Evolutionary conservation across 2,329 filamentous ascomycete genomes (phyloP), one percentile per base, ranked within the genome.

Genomic region (Sporothrix pseudoabietina): DNA sequence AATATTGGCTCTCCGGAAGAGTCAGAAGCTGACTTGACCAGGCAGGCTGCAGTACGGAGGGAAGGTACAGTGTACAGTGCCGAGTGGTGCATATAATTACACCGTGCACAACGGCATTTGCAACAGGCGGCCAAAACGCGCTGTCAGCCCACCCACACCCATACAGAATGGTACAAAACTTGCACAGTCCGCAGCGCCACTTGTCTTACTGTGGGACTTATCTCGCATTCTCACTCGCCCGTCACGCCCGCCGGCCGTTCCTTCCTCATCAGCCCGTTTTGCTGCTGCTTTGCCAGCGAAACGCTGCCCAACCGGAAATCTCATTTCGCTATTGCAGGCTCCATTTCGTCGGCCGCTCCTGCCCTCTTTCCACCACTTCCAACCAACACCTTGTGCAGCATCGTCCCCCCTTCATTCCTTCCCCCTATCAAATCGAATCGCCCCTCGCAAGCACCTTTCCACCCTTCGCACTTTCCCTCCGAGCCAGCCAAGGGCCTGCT

Each of bases 231-330:
- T 55, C 39, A 47, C 32, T 69, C 54, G n/a, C 47, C 22, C 30
- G 26, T 47, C 30, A 35, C 71, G 14, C 39, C 39, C 59, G 59
- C 59, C 61, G 61, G 30, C 59, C 61, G 61, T 47, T 66, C 39
- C 61, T 44, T 66, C 61, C 39, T 19, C 44, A 19, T 66, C 61
- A 63, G 35, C 61, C 52, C 52, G 47, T 72, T 72, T 69, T n/a
- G 71, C 71, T 57, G 9, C 44, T 71, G n/a, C 39, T 44, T 44
- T 44, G 4, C 41, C 41, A 44, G 41, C 65, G 61, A 69, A 72
- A 69, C 66, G 71, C 74, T 75, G 72, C 75, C 73, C 75, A 74
- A 76, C 75, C 61, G 74, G 72, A 76, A 75, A 76, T 71, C 73
- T 76, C 75, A 76, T 76, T 75, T 76, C 71, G 70, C 68, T 44